Evolutionary conservation across 805 yeast genomes (phyloP).

Genomic region (Candida michaelii): DNA sequence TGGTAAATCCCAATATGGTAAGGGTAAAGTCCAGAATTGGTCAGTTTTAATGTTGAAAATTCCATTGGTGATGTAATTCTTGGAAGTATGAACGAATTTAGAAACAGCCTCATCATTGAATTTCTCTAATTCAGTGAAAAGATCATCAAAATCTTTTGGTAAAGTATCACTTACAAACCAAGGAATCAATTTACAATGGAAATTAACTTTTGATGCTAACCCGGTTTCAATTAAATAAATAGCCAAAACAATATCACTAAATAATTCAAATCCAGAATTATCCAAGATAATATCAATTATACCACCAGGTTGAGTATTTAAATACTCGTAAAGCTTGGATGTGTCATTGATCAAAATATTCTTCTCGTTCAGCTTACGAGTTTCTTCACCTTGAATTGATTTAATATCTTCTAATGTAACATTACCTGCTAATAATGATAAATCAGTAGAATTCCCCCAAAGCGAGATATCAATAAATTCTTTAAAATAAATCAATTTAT

Average conservation of each 20-base stretch:
- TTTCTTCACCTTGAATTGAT: constrained; percentile 87
- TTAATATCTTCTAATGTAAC: constrained; percentile 80
- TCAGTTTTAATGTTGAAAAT: constrained; percentile 42
- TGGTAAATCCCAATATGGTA: constrained; percentile 73
- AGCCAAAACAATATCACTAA: constrained; percentile 35
- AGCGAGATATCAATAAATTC: constrained; percentile 86
- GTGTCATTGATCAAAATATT: constrained; percentile 78
- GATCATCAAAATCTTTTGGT: constrained; percentile 69
- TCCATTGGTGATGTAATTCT: constrained; percentile 16
- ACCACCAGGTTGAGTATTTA: constrained; percentile 36
- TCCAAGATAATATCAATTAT: constrained; percentile 79
- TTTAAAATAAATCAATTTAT: constrained; percentile 59
- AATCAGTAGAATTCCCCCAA: constrained; percentile 98
- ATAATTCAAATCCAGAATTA: constrained; percentile 93
- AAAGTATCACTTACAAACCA: constrained; percentile 98
- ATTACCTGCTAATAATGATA: constrained; percentile 86
- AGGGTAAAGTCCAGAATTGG: constrained; percentile 83
- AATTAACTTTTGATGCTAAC: constrained; percentile 60
- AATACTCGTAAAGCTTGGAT: constrained; percentile 60
- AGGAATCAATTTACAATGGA: constrained; percentile 89
- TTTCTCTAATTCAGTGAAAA: constrained; percentile 58
- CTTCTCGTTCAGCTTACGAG: constrained; percentile 76
- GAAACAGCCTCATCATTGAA: constrained; percentile 17
- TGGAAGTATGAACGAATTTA: constrained; percentile 9
- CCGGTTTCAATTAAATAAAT: constrained; percentile 57